Evolutionary conservation across 2,329 filamentous ascomycete species (phyloP).

Genomic region (Cercospora zeae-maydis): DNA sequence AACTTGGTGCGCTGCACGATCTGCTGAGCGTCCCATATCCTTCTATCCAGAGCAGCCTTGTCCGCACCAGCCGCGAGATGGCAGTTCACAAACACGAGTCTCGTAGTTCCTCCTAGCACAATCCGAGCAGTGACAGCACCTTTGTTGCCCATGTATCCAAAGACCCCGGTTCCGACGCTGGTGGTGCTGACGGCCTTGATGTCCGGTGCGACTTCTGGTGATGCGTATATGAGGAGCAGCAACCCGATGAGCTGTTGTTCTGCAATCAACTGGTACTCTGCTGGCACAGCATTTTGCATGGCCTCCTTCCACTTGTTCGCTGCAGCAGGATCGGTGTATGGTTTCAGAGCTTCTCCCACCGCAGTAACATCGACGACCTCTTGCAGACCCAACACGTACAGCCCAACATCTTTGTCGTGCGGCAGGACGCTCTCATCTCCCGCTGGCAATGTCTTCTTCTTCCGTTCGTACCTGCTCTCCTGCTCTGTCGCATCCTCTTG

Average conservation of each 20-base stretch:
- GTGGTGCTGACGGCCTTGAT: slow-evolving; percentile 79
- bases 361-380: slow-evolving; percentile 86
- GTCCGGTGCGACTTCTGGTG: slow-evolving; percentile 67
- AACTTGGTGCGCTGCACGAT: slow-evolving; percentile 75
- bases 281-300: slow-evolving; percentile 68
- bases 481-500: slow-evolving; percentile 47
- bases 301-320: slow-evolving; percentile 78
- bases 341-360: slow-evolving; percentile 71
- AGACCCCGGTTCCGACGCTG: slow-evolving; percentile 80
- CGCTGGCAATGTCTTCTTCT: slow-evolving; percentile 44
- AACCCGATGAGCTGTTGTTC: slow-evolving; percentile 85
- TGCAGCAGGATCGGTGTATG: slow-evolving; percentile 68
- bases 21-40: slow-evolving; percentile 86
- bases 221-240: slow-evolving; percentile 79
- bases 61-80: slow-evolving; percentile 87
- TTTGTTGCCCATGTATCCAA: slow-evolving; percentile 96
- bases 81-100: slow-evolving; percentile 84
- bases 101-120: slow-evolving; percentile 83
- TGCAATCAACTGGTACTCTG: slow-evolving; percentile 71
- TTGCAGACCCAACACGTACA: slow-evolving; percentile 88
- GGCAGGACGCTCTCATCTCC: slow-evolving; percentile 49
- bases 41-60: slow-evolving; percentile 69
- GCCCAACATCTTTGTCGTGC: slow-evolving; percentile 66
- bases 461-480: slow-evolving; percentile 45
- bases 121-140: slow-evolving; percentile 79